Base-by-base conservation (phyloP, 148 eudicot species). In the Suaeda aralocaspica region DNA sequence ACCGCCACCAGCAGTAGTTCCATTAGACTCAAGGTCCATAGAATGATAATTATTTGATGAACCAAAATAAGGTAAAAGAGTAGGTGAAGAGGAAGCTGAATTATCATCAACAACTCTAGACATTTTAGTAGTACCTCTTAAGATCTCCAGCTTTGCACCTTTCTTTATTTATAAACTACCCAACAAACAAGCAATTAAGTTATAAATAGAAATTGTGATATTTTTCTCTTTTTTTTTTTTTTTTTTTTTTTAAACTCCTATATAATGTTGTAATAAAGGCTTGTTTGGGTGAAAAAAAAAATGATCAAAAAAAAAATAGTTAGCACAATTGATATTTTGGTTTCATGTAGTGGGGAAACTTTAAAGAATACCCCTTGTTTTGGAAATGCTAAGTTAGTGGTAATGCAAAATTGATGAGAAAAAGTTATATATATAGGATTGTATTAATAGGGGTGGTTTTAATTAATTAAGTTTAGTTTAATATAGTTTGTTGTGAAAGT, bases 61-160 rank as follows among this genome's bases (percentile, higher is more conserved):
- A 1, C 66, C 71, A 59, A 74, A 74, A 15, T 33, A 48, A 29
- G 73, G 74, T 57, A 74, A 49, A 11, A 76, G 68, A 49, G 68
- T 69, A 22, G 80, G 77, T 15, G 79, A 66, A 0, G 78, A 76
- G 5, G 80, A 59, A 15, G 80, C 66, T 19, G 80, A 77, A 72
- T 61, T 72, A 66, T 77, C 80, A 63, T 77, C 80, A 14, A 72
- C 68, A 9, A 77, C 80, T 18, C 72, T 49, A 13, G 80, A 67
- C 80, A 77, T 77, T 41, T 60, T 49, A 49, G 30, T 53, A 4
- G 51, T 51, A 15, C 64, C 73, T 42, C 64, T 75, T 42, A 69
- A 22, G 41, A 75, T 74, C 24, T 74, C 71, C 71, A 66, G 66
- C 59, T 73, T 73, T 73, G 26, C 72, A 28, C 10, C n/a, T 6